Evolutionary conservation across 1,284 basidiomycete genomes (phyloP).

Genomic region (Waitea zeae): DNA sequence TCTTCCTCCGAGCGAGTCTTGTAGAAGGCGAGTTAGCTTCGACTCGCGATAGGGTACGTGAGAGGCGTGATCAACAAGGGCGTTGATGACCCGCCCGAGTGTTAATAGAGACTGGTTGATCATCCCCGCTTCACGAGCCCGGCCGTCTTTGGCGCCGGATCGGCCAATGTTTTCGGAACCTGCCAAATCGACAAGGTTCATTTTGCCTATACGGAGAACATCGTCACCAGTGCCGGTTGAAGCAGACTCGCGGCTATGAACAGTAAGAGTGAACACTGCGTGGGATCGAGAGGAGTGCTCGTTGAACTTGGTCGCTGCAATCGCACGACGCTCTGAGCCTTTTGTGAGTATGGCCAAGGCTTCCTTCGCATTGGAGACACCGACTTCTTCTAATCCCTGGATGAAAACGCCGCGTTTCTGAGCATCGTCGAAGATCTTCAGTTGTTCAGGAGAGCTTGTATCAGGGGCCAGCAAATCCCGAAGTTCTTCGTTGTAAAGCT

Average conservation of each 20-base stretch:
- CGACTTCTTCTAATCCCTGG: slow-evolving; percentile 86
- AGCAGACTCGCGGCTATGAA: slow-evolving; percentile 80
- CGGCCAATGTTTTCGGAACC: slow-evolving; percentile 97
- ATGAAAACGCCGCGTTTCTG: slow-evolving; percentile 82
- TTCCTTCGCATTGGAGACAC: slow-evolving; percentile 72
- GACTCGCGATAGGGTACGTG: slow-evolving; percentile 96
- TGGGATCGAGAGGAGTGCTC: slow-evolving; percentile 96
- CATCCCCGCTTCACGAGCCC: slow-evolving; percentile 95
- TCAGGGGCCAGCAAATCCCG: slow-evolving; percentile 78
- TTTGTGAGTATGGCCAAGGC: slow-evolving; percentile 77
- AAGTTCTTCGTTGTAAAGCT: slow-evolving; percentile 99
- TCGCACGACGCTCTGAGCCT: slow-evolving; percentile 84
- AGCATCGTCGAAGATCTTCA: slow-evolving; percentile 90
- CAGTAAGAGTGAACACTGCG: slow-evolving; percentile 93
- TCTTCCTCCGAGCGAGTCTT: slow-evolving; percentile 96
- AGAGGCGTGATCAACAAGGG: slow-evolving; percentile 79
- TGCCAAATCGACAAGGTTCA: slow-evolving; percentile 94
- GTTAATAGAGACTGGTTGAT: slow-evolving; percentile 97
- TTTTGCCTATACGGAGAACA: slow-evolving; percentile 57
- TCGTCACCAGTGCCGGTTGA: slow-evolving; percentile 80
- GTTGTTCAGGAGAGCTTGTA: slow-evolving; percentile 20
- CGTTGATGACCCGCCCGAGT: slow-evolving; percentile 93
- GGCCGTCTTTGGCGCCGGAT: slow-evolving; percentile 88
- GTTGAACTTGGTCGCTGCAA: slow-evolving; percentile 96
- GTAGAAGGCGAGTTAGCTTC: slow-evolving; percentile 91